These are phyloP conservation scores for Lentinula detonsa DNA, from an alignment of 768 basidiomycete genomes.

Conservation along the genomic window DNA sequence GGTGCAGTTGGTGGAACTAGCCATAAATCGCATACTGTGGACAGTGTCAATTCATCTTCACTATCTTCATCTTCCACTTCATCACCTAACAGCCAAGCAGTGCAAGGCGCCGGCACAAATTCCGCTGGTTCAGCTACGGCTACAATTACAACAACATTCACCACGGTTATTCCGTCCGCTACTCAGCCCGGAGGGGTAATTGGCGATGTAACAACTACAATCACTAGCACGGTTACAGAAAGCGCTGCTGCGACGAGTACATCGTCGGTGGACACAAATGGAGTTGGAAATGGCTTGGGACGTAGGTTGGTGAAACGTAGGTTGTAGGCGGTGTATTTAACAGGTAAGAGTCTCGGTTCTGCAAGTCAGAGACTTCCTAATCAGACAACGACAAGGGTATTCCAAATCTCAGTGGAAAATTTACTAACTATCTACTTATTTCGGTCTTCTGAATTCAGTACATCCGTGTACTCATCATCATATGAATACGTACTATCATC, in stretches of 20 bases:
- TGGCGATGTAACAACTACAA: background rate
- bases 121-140: background rate
- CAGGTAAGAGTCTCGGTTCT: background rate
- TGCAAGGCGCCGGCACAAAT: background rate
- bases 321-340: background rate
- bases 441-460: too few species aligned
- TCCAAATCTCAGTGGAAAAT: background rate
- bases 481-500: too few species aligned
- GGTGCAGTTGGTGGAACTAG: conserved; percentile 51
- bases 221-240: background rate
- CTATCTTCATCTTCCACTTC: background rate
- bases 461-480: too few species aligned
- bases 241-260: background rate
- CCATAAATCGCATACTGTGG: conserved; percentile 3
- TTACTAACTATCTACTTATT: background rate
- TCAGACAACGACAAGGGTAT: background rate
- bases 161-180: background rate
- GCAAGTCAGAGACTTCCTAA: too few species aligned
- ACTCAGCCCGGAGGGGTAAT: background rate
- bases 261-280: background rate
- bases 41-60: background rate
- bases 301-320: background rate
- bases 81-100: background rate
- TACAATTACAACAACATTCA: background rate
- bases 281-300: background rate